Evolutionary conservation across 768 basidiomycete species (phyloP).

Genomic region (Suillus fuscotomentosus): DNA sequence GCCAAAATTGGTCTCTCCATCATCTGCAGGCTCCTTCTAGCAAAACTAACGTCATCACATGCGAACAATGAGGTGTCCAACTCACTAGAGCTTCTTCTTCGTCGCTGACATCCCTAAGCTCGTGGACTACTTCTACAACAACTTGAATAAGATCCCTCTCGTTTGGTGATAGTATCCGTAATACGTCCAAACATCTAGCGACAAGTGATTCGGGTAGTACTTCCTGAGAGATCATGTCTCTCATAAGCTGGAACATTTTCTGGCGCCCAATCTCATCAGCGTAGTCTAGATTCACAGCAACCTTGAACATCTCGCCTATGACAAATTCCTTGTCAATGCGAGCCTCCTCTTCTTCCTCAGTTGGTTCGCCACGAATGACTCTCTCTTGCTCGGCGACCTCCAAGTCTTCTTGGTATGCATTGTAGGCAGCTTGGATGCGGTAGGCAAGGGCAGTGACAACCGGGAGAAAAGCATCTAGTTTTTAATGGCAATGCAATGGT

Average conservation of each 20-base stretch:
- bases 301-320: slow-evolving; percentile 75
- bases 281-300: slow-evolving; percentile 84
- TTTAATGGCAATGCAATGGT: slow-evolving; percentile 67
- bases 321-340: slow-evolving; percentile 58
- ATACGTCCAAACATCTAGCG: slow-evolving; percentile 77
- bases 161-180: slow-evolving; percentile 64
- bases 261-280: slow-evolving; percentile 88
- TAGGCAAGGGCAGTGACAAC: slow-evolving; percentile 84
- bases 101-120: slow-evolving; percentile 53
- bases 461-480: slow-evolving; percentile 71
- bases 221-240: slow-evolving; percentile 78
- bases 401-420: slow-evolving; percentile 49
- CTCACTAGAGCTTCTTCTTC: slow-evolving; percentile 39
- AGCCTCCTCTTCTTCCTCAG: slow-evolving; percentile 48
- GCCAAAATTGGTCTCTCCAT: slow-evolving; percentile 33
- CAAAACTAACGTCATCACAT: not conserved
- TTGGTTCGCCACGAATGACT: slow-evolving; percentile 26
- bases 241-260: slow-evolving; percentile 84
- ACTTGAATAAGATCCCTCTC: slow-evolving; percentile 87
- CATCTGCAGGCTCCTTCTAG: slow-evolving; percentile 28
- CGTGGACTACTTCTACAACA: slow-evolving; percentile 85
- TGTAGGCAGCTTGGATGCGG: slow-evolving; percentile 69
- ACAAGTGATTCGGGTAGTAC: slow-evolving; percentile 68
- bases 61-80: not conserved
- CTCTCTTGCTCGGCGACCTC: slow-evolving; percentile 39